A percentile compares a stretch with the other conserved stretches of the same genome.
Conservation (phyloP, 768 basidiomycete genomes). For the Suillus placidus region DNA sequence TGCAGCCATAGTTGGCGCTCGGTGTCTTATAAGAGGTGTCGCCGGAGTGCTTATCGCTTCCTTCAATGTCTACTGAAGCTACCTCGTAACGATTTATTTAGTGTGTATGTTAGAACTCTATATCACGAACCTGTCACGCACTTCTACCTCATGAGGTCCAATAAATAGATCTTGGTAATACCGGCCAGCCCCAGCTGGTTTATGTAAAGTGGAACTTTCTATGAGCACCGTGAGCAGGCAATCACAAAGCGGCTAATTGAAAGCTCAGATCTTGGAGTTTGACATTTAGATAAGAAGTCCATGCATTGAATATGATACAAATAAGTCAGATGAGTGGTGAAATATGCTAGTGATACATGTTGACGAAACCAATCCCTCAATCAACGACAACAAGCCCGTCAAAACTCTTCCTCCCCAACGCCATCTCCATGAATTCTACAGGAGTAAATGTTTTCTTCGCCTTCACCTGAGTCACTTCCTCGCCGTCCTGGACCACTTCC, state of each 20-base stretch:
- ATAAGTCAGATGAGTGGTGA: neutral
- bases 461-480: constrained; percentile 11
- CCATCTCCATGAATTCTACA: constrained; percentile 49
- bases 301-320: neutral
- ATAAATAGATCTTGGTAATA: neutral
- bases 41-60: constrained; percentile 63
- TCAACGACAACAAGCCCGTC: constrained; percentile 62
- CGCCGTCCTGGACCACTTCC: constrained; percentile 29
- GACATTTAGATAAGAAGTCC: neutral
- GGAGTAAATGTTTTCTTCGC: constrained; percentile 42
- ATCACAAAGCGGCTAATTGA: neutral
- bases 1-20: constrained; percentile 63
- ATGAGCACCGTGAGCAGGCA: neutral
- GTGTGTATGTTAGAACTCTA: neutral
- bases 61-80: constrained; percentile 6
- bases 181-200: neutral
- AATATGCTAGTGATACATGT: constrained; percentile 4
- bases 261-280: neutral
- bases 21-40: constrained; percentile 65
- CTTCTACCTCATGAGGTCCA: neutral
- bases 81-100: neutral
- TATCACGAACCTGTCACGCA: neutral
- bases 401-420: constrained; percentile 51
- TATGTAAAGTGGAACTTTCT: too few relatives aligned
- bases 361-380: constrained; percentile 26